phyloP scores from a whole-genome alignment of 2,329 filamentous ascomycete species.

The Golovinomyces cichoracearum region DNA sequence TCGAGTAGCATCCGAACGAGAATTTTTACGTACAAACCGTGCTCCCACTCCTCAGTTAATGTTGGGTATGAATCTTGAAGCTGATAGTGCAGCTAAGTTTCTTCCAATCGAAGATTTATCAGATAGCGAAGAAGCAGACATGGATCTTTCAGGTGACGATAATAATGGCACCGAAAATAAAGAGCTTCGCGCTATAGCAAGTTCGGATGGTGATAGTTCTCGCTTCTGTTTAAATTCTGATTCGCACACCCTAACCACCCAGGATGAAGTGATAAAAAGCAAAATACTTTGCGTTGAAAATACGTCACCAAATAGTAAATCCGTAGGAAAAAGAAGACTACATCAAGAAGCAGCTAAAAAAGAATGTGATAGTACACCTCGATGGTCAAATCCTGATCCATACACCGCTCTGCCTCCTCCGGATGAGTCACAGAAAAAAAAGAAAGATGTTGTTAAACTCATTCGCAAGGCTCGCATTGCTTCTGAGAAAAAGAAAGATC shows the following conservation, averaged over 20 bases:
- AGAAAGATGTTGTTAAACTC: conserved; percentile 64
- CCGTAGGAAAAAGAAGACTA: conserved; percentile 17
- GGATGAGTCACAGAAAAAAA: conserved; percentile 46
- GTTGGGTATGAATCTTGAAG: conserved; percentile 14
- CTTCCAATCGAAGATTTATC: conserved; percentile 30
- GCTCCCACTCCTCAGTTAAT: conserved; percentile 16
- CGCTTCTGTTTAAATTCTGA: neutral
- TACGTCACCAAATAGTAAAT: neutral
- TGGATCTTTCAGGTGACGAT: conserved; percentile 31
- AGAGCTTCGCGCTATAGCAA: neutral
- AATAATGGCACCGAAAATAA: conserved; percentile 14
- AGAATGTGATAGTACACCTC: conserved; percentile 28
- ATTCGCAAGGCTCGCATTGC: conserved; percentile 71
- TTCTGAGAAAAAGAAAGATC: conserved; percentile 21
- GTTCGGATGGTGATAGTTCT: neutral
- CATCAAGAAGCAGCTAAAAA: conserved; percentile 16
- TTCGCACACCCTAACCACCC: neutral
- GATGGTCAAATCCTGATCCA: conserved; percentile 90
- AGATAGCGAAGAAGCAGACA: conserved; percentile 32
- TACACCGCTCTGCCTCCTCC: conserved; percentile 69
- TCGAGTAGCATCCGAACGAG: conserved; percentile 14
- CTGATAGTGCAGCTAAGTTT: conserved; percentile 21
- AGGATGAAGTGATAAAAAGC: neutral
- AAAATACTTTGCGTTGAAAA: neutral
- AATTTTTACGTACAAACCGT: conserved; percentile 15